These are phyloP conservation scores for Leccinum imitatum DNA, from an alignment of 768 basidiomycete genomes.

Conservation along the genomic window DNA sequence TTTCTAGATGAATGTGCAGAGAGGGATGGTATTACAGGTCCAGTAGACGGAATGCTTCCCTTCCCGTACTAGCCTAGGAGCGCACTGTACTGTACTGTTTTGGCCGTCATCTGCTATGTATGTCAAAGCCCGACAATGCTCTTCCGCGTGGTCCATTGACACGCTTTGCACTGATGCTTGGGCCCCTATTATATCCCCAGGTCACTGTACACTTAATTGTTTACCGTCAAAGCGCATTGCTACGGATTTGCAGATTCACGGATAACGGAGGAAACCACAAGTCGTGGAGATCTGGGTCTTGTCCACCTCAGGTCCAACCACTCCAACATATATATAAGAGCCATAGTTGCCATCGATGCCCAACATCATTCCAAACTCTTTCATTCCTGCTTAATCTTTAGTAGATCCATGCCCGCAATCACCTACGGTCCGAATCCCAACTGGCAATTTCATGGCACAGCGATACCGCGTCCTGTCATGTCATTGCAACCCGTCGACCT, in stretches of 20 bases:
- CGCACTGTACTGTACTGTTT: not conserved
- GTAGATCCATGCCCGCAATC: constrained; percentile 1
- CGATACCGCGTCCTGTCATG: not conserved
- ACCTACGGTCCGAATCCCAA: constrained; percentile 1
- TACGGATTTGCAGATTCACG: too few relatives aligned
- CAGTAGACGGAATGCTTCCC: constrained; percentile 14
- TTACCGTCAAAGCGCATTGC: constrained; percentile 7
- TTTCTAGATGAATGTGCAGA: constrained; percentile 28
- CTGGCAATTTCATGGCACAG: not conserved
- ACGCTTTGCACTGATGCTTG: not conserved
- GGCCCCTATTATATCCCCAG: constrained; percentile 7
- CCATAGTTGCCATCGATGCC: not conserved
- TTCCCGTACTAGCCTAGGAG: constrained; percentile 23
- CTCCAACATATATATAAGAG: too few relatives aligned
- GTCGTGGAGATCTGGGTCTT: too few relatives aligned
- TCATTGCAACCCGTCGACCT: constrained; percentile 25
- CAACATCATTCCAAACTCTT: not conserved
- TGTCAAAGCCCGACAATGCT: constrained; percentile 1
- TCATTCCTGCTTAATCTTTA: not conserved
- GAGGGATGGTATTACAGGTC: constrained; percentile 17
- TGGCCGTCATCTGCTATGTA: not conserved
- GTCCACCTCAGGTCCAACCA: too few relatives aligned
- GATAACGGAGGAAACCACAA: too few relatives aligned
- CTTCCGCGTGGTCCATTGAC: not conserved
- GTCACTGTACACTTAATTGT: constrained; percentile 7